A percentile compares a stretch with the other conserved stretches of the same genome.
Conservation (phyloP, 805 yeast species). For the Candida railenensis region DNA sequence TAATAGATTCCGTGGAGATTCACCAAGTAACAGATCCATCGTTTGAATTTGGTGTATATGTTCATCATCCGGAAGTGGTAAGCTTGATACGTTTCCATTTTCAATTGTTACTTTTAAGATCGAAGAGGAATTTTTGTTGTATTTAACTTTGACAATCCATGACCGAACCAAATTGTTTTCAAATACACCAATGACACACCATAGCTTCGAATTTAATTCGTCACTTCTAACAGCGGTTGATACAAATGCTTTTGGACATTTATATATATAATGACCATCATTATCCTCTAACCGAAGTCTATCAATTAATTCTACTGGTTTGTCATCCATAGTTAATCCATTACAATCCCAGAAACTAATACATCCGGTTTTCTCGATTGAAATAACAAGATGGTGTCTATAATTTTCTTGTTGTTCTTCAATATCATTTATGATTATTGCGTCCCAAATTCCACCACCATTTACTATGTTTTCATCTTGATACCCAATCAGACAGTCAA, state of each 20-base stretch:
- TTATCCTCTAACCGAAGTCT: slow-evolving; percentile 14
- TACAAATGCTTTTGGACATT: slow-evolving; percentile 24
- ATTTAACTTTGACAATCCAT: slow-evolving; percentile 37
- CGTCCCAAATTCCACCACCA: slow-evolving; percentile 27
- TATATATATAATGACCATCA: slow-evolving; percentile 6
- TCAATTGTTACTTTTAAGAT: slow-evolving; percentile 17
- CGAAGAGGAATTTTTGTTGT: background rate
- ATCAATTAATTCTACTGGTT: slow-evolving; percentile 24
- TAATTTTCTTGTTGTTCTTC: background rate
- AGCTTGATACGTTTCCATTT: slow-evolving; percentile 23
- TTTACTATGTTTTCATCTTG: background rate
- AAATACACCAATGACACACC: slow-evolving; percentile 53
- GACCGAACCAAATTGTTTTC: slow-evolving; percentile 32
- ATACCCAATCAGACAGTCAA: slow-evolving; percentile 9
- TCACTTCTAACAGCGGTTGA: slow-evolving; percentile 8
- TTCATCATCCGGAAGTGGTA: slow-evolving; percentile 33
- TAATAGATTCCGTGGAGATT: slow-evolving; percentile 37
- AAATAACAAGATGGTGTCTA: slow-evolving; percentile 31
- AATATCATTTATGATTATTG: slow-evolving; percentile 35
- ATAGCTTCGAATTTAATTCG: slow-evolving; percentile 1
- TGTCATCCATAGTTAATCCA: slow-evolving; percentile 27
- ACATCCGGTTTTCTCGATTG: slow-evolving; percentile 29
- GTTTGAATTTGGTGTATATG: slow-evolving; percentile 47
- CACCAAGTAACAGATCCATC: slow-evolving; percentile 55
- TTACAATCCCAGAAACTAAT: slow-evolving; percentile 65